phyloP scores from a whole-genome alignment of 805 yeast genomes.

The Kuraishia capsulata region DNA sequence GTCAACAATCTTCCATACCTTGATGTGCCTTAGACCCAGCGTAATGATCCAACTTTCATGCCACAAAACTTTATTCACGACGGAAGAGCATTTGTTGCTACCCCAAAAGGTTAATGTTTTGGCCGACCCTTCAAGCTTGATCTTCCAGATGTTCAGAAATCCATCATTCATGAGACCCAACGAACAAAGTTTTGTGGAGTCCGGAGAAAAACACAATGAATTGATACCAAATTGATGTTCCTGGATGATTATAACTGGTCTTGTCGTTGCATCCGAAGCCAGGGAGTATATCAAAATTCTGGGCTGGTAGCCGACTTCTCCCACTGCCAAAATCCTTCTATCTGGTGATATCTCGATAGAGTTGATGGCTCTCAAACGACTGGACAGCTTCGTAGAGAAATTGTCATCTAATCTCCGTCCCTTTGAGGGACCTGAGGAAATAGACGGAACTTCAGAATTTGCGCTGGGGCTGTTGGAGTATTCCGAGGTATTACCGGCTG shows the following conservation, averaged over 20 bases:
- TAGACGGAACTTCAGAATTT: slow-evolving; percentile 1
- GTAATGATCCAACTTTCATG: slow-evolving; percentile 37
- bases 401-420: slow-evolving; percentile 11
- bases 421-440: too few species aligned
- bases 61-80: slow-evolving; percentile 51
- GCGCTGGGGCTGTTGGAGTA: slow-evolving; percentile 6
- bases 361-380: slow-evolving; percentile 40
- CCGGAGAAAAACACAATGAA: slow-evolving; percentile 46
- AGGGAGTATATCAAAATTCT: slow-evolving; percentile 51
- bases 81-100: slow-evolving; percentile 55
- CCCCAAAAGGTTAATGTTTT: slow-evolving; percentile 26
- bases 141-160: slow-evolving; percentile 51
- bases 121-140: slow-evolving; percentile 10
- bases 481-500: slow-evolving; percentile 1
- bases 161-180: slow-evolving; percentile 68
- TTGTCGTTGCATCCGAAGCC: slow-evolving; percentile 33
- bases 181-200: slow-evolving; percentile 46
- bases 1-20: slow-evolving; percentile 45
- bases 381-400: slow-evolving; percentile 11
- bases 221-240: slow-evolving; percentile 64
- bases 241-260: slow-evolving; percentile 43
- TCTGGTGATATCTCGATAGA: slow-evolving; percentile 54
- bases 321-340: slow-evolving; percentile 48
- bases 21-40: slow-evolving; percentile 51
- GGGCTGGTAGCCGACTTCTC: slow-evolving; percentile 66